phyloP scores from a whole-genome alignment of 2,329 filamentous ascomycete species.

The Aspergillus flavus region DNA sequence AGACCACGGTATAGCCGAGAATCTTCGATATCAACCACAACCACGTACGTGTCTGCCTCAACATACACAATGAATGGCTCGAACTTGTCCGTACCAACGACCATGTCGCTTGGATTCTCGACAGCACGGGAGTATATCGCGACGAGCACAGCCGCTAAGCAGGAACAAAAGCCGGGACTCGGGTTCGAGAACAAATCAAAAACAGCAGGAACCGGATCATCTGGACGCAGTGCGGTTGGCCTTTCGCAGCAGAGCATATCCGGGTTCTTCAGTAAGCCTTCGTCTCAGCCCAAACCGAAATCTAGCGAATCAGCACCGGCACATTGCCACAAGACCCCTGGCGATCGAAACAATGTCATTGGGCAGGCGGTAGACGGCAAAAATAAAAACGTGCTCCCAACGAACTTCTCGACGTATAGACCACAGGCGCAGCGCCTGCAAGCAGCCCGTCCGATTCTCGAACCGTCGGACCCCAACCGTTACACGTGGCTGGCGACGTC shows the following conservation, averaged over 20 bases:
- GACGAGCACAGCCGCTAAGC: constrained; percentile 28
- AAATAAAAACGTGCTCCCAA: constrained; percentile 20
- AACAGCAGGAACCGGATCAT: constrained; percentile 29
- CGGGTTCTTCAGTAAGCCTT: constrained; percentile 50
- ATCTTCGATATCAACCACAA: constrained; percentile 29
- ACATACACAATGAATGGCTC: constrained; percentile 65
- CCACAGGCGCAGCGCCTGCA: constrained; percentile 35
- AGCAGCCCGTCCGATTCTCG: constrained; percentile 36
- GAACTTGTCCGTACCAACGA: constrained; percentile 40
- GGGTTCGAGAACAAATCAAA: constrained; percentile 34
- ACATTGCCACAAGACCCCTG: constrained; percentile 14
- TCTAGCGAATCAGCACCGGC: constrained; percentile 15
- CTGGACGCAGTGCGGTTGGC: constrained; percentile 41
- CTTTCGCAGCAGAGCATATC: constrained; percentile 56
- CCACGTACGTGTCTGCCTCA: constrained; percentile 45
- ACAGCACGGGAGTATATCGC: constrained; percentile 60
- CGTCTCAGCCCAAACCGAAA: constrained; percentile 22
- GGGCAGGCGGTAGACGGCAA: constrained; percentile 8
- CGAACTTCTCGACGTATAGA: constrained; percentile 31
- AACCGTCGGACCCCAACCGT: constrained; percentile 31
- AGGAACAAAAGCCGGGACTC: constrained; percentile 10
- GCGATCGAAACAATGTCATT: constrained; percentile 14
- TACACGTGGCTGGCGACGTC: constrained; percentile 40
- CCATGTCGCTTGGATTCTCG: constrained; percentile 60
- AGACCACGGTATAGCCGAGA: constrained; percentile 31